A percentile compares a stretch with the other conserved stretches of the same genome.
Conservation (phyloP, 108 stramenopile genomes). For the Schizochytrium sp. region DNA sequence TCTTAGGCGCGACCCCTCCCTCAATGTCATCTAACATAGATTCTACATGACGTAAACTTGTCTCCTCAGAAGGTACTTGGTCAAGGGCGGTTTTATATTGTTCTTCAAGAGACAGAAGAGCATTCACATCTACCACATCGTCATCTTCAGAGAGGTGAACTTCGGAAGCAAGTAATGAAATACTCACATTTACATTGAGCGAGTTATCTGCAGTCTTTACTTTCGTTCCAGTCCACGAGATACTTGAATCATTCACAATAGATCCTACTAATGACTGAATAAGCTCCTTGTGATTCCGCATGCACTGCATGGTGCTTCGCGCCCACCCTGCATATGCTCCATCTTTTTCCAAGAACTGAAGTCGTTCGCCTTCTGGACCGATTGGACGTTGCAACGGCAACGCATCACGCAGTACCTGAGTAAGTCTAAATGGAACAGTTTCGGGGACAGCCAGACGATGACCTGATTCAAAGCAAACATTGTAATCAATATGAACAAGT, state of each 20-base stretch:
- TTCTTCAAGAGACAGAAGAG: conserved; percentile 1
- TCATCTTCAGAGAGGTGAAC: background rate
- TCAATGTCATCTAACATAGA: background rate
- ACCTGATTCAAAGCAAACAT: conserved; percentile 64
- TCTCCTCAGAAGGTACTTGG: background rate
- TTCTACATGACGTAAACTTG: background rate
- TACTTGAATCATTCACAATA: background rate
- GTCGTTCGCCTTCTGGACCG: background rate
- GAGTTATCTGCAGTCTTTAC: conserved; percentile 4
- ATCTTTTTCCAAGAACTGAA: background rate
- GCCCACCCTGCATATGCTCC: conserved; percentile 15
- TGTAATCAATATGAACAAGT: conserved; percentile 70
- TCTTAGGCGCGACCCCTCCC: background rate
- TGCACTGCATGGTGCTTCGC: background rate
- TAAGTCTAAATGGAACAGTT: conserved; percentile 64
- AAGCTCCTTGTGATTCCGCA: background rate
- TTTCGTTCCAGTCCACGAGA: conserved; percentile 12
- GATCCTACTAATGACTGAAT: background rate
- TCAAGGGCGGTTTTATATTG: background rate
- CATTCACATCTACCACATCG: background rate
- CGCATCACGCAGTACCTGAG: background rate
- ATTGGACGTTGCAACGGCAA: conserved; percentile 17
- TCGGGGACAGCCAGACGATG: conserved; percentile 59
- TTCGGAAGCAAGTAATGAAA: conserved; percentile 32
- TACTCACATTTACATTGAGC: conserved; percentile 45